A percentile compares a stretch with the other conserved stretches of the same genome.
Conservation (phyloP, 1,139 yeast genomes). For the Yamadazyma buinensis region DNA sequence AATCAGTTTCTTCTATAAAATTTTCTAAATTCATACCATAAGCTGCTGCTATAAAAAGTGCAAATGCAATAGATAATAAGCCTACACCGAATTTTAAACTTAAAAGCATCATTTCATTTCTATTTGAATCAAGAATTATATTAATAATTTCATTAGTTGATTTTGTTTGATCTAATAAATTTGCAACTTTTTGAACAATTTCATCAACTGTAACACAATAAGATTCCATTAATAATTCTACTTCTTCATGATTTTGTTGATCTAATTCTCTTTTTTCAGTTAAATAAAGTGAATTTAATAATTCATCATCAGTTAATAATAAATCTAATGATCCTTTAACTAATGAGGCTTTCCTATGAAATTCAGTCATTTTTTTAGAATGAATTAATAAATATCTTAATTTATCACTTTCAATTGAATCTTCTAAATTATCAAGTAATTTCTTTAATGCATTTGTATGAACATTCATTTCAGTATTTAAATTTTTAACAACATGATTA, state of each 20-base stretch:
- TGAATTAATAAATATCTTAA: slow-evolving; percentile 40
- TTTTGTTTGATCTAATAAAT: slow-evolving; percentile 37
- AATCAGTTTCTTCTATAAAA: slow-evolving; percentile 72
- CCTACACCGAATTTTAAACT: slow-evolving; percentile 44
- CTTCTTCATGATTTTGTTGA: slow-evolving; percentile 38
- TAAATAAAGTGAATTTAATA: slow-evolving; percentile 37
- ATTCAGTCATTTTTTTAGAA: slow-evolving; percentile 42
- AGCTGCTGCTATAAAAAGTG: slow-evolving; percentile 38
- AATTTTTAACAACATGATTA: slow-evolving; percentile 34
- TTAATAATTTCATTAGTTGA: slow-evolving; percentile 47
- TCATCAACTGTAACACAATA: slow-evolving; percentile 44
- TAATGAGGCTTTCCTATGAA: slow-evolving; percentile 39
- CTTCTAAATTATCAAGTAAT: slow-evolving; percentile 35
- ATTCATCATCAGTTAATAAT: slow-evolving; percentile 38
- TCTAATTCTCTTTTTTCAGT: slow-evolving; percentile 25
- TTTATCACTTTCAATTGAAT: slow-evolving; percentile 37
- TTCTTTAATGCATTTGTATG: slow-evolving; percentile 39
- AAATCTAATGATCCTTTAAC: slow-evolving; percentile 40
- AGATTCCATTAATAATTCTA: slow-evolving; percentile 41
- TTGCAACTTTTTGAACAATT: slow-evolving; percentile 43
- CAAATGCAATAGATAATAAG: slow-evolving; percentile 36
- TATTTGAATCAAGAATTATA: slow-evolving; percentile 42
- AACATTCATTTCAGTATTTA: slow-evolving; percentile 42
- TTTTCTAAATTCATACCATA: slow-evolving; percentile 81
- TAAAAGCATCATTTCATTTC: slow-evolving; percentile 46